These are phyloP conservation scores for Penicillium lagena DNA, from an alignment of 495 filamentous ascomycete species.

Conservation along the genomic window DNA sequence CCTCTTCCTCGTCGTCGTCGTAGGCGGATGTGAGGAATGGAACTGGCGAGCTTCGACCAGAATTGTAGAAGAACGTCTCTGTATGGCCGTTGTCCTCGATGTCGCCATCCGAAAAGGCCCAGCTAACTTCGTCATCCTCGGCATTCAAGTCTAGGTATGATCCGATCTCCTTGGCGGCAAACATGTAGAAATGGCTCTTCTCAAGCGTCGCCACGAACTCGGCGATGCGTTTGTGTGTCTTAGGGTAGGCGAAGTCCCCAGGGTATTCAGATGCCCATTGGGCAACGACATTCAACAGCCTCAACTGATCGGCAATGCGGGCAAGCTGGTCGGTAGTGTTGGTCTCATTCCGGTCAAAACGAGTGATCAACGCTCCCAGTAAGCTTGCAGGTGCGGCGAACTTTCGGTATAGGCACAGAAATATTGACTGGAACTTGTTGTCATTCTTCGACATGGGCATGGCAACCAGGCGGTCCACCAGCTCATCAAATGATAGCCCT, in stretches of 20 bases:
- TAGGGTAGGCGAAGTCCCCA: constrained; percentile 82
- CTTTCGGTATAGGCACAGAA: constrained; percentile 91
- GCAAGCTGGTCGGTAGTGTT: constrained; percentile 57
- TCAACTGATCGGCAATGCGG: constrained; percentile 70
- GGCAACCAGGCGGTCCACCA: constrained; percentile 78
- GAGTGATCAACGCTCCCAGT: constrained; percentile 63
- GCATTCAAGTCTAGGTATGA: constrained; percentile 53
- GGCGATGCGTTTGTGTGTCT: constrained; percentile 60
- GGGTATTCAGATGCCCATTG: constrained; percentile 90
- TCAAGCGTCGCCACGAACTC: constrained; percentile 67
- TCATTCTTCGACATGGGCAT: constrained; percentile 80
- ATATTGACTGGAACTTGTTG: constrained; percentile 76
- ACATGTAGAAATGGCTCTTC: constrained; percentile 66
- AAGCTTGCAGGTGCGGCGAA: constrained; percentile 78
- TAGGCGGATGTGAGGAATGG: constrained; percentile 23
- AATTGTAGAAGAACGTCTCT: constrained; percentile 34
- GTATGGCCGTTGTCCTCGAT: constrained; percentile 32
- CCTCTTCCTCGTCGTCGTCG: constrained; percentile 28
- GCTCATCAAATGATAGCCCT: constrained; percentile 75
- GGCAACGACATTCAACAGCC: constrained; percentile 75
- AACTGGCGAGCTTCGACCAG: constrained; percentile 33
- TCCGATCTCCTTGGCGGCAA: constrained; percentile 76
- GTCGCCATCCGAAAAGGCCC: constrained; percentile 63
- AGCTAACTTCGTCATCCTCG: constrained; percentile 77
- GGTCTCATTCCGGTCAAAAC: constrained; percentile 62